phyloP scores from a whole-genome alignment of 129 eudicot species.

The Heracleum sosnowskyi region DNA sequence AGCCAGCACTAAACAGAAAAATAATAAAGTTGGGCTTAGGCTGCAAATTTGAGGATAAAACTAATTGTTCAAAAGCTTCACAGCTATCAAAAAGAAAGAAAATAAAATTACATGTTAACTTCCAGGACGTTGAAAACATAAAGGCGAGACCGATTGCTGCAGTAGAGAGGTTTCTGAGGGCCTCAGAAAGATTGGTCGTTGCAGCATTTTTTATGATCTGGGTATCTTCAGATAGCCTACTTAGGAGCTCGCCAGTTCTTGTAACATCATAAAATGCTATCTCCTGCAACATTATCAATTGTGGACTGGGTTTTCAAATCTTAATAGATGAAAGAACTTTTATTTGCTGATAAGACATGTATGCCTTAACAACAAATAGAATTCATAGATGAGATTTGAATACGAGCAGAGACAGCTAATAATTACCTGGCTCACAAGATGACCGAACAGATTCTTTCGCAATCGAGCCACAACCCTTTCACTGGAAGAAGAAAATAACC shows the following conservation, averaged over 20 bases:
- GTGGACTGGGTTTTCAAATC: not conserved
- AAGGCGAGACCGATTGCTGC: constrained; percentile 45
- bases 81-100: not conserved
- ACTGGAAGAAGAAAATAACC: constrained; percentile 88
- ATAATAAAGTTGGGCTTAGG: constrained; percentile 3
- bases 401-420: not conserved
- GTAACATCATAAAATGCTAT: constrained; percentile 63
- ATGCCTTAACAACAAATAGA: not conserved
- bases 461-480: constrained; percentile 87
- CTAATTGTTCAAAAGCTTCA: not conserved
- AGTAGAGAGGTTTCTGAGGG: constrained; percentile 45
- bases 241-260: constrained; percentile 54
- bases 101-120: constrained; percentile 64
- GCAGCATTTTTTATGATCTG: constrained; percentile 66
- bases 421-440: constrained; percentile 63
- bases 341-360: not conserved
- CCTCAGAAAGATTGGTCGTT: constrained; percentile 57
- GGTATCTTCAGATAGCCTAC: constrained; percentile 59
- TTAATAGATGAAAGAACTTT: not conserved
- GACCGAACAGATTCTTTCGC: constrained; percentile 66
- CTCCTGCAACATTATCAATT: constrained; percentile 28
- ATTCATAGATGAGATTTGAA: not conserved
- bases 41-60: not conserved
- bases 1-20: constrained; percentile 53
- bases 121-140: constrained; percentile 95